A percentile compares a stretch with the other conserved stretches of the same genome.
Conservation (phyloP, 148 eudicot genomes). For the Hydrangea macrophylla region DNA sequence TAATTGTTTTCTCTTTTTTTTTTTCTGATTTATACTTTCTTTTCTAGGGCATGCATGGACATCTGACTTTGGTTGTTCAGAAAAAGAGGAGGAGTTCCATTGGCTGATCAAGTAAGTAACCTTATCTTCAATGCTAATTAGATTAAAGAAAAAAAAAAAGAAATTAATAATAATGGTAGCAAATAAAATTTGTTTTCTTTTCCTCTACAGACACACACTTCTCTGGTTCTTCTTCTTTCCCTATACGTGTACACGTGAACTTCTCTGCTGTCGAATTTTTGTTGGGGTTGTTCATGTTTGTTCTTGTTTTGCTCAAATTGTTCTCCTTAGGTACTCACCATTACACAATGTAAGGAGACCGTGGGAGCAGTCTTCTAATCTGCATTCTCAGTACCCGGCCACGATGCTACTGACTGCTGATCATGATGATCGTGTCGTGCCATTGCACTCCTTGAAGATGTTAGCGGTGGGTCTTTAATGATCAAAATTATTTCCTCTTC, state of each 20-base stretch:
- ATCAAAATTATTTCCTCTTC: too few species aligned
- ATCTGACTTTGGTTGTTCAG: slow-evolving; percentile 90
- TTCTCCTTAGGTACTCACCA: slow-evolving; percentile 80
- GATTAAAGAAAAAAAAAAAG: too few species aligned
- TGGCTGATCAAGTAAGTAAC: slow-evolving; percentile 79
- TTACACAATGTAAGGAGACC: slow-evolving; percentile 89
- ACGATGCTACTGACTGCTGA: slow-evolving; percentile 96
- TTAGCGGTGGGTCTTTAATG: slow-evolving; percentile 58
- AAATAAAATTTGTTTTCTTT: background rate
- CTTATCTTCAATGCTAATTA: background rate
- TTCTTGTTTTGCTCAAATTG: background rate
- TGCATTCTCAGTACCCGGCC: slow-evolving; percentile 65
- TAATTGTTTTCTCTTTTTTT: background rate
- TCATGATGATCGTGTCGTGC: slow-evolving; percentile 98
- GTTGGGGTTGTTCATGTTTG: background rate
- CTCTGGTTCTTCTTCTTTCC: background rate
- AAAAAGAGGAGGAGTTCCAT: slow-evolving; percentile 84
- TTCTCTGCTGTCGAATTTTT: too few species aligned
- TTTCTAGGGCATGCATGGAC: slow-evolving; percentile 92
- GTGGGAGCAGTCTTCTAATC: slow-evolving; percentile 66
- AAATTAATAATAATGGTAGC: too few species aligned
- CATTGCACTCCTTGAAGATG: slow-evolving; percentile 82
- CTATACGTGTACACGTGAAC: too few species aligned
- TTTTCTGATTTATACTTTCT: slow-evolving; percentile 3
- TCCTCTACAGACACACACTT: too few species aligned